A percentile compares a stretch with the other conserved stretches of the same genome.
Evolutionary conservation across 768 basidiomycete species (phyloP).

Genomic region (Auriculariales sp.): DNA sequence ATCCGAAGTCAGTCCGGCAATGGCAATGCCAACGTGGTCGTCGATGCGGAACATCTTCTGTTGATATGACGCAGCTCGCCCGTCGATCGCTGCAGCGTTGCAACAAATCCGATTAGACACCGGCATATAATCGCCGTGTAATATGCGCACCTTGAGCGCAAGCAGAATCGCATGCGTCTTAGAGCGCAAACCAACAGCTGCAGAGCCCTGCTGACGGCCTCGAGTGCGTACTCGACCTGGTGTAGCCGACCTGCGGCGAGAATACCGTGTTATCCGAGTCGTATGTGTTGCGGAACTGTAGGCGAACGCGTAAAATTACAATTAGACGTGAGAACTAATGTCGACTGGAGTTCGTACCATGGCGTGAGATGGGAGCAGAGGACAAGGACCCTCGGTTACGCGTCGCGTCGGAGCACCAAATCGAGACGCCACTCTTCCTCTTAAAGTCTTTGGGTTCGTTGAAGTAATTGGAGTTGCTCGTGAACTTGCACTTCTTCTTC

Average conservation of each 20-base stretch:
- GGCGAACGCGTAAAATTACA: too few species aligned
- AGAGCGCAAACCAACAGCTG: conserved; percentile 91
- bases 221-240: conserved; percentile 96
- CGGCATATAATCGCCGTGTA: background rate
- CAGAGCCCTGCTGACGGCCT: conserved; percentile 98
- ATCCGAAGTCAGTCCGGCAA: conserved; percentile 97
- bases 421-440: too few species aligned
- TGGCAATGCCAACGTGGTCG: conserved; percentile 98
- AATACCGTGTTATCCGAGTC: conserved; percentile 98
- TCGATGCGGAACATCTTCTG: conserved; percentile 99
- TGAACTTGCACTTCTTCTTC: too few species aligned
- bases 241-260: conserved; percentile 90
- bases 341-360: too few species aligned
- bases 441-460: too few species aligned
- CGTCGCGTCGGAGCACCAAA: too few species aligned
- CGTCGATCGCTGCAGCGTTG: conserved; percentile 65
- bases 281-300: conserved; percentile 95
- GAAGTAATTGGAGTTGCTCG: too few species aligned
- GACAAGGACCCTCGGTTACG: too few species aligned
- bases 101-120: too few species aligned
- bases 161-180: conserved; percentile 89
- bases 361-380: too few species aligned
- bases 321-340: too few species aligned
- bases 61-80: conserved; percentile 99
- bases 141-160: conserved; percentile 65